Conservation (phyloP, 2,329 filamentous ascomycete species). For the Aspergillus costaricaensis region DNA sequence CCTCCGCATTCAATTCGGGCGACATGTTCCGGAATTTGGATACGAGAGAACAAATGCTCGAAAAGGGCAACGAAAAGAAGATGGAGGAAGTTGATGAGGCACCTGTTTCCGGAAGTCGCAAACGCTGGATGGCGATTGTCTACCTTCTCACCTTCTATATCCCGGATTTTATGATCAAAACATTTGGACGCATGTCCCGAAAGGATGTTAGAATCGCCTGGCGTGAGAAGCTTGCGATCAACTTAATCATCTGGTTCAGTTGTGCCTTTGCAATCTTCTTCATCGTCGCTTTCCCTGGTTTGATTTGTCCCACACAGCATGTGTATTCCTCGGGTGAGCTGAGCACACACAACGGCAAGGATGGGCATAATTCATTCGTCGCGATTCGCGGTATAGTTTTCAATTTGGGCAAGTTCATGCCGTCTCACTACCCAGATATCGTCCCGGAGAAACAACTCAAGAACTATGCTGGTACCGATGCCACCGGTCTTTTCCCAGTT, state of each 20-base stretch:
- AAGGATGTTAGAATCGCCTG: slow-evolving; percentile 92
- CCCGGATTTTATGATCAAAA: slow-evolving; percentile 78
- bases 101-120: slow-evolving; percentile 74
- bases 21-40: slow-evolving; percentile 99
- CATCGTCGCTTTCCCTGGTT: slow-evolving; percentile 79
- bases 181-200: slow-evolving; percentile 79
- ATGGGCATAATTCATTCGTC: slow-evolving; percentile 65
- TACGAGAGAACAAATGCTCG: slow-evolving; percentile 89
- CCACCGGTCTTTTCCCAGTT: slow-evolving; percentile 86
- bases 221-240: slow-evolving; percentile 97
- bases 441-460: slow-evolving; percentile 64
- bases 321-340: slow-evolving; percentile 82
- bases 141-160: slow-evolving; percentile 83
- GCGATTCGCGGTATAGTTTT: slow-evolving; percentile 89
- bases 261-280: slow-evolving; percentile 82
- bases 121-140: slow-evolving; percentile 85
- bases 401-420: slow-evolving; percentile 72
- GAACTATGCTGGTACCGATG: slow-evolving; percentile 83
- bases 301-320: slow-evolving; percentile 90
- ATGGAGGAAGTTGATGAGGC: slow-evolving; percentile 88
- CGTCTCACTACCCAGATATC: slow-evolving; percentile 74
- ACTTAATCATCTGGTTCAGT: slow-evolving; percentile 90
- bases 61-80: slow-evolving; percentile 88
- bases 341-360: slow-evolving; percentile 70
- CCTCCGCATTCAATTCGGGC: slow-evolving; percentile 84